Conservation (phyloP, 805 yeast genomes). For the Wickerhamomyces mucosus region DNA sequence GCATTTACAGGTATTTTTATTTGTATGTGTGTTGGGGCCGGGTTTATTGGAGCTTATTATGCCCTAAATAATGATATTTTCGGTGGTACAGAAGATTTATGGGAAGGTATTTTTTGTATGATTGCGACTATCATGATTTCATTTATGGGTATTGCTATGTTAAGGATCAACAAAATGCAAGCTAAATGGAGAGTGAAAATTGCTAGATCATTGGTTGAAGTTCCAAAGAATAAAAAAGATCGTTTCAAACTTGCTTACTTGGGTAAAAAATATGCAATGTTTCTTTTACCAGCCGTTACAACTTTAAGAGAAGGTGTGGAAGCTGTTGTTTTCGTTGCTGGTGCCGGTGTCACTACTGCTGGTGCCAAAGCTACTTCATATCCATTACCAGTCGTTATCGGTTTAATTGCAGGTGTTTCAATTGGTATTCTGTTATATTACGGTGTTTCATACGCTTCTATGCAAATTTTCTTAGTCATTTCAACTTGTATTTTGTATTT, state of each 20-base stretch:
- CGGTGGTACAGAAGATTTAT: conserved; percentile 79
- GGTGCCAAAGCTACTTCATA: conserved; percentile 57
- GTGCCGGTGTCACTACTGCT: conserved; percentile 67
- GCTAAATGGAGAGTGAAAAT: conserved; percentile 95
- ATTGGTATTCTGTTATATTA: conserved; percentile 69
- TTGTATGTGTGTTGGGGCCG: conserved; percentile 83
- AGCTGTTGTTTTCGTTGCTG: conserved; percentile 93
- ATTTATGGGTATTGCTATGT: conserved; percentile 93
- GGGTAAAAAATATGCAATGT: conserved; percentile 75
- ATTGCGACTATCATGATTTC: conserved; percentile 87
- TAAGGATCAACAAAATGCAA: conserved; percentile 92
- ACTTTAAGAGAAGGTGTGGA: conserved; percentile 94
- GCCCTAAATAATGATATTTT: conserved; percentile 74
- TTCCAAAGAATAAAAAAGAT: conserved; percentile 39
- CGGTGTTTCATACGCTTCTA: conserved; percentile 74
- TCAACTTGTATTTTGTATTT: conserved; percentile 86
- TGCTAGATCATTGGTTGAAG: conserved; percentile 68
- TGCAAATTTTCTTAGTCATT: conserved; percentile 77
- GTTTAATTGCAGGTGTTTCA: conserved; percentile 66
- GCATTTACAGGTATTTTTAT: conserved; percentile 60
- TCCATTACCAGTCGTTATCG: conserved; percentile 89
- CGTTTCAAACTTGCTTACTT: conserved; percentile 42
- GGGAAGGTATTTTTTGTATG: conserved; percentile 95
- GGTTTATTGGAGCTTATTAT: conserved; percentile 91
- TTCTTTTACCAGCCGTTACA: conserved; percentile 82